A percentile compares a stretch with the other conserved stretches of the same genome.
These are phyloP conservation scores for Dioscorea dumetorum DNA, from an alignment of 106 monocot genomes.

Conservation along the genomic window DNA sequence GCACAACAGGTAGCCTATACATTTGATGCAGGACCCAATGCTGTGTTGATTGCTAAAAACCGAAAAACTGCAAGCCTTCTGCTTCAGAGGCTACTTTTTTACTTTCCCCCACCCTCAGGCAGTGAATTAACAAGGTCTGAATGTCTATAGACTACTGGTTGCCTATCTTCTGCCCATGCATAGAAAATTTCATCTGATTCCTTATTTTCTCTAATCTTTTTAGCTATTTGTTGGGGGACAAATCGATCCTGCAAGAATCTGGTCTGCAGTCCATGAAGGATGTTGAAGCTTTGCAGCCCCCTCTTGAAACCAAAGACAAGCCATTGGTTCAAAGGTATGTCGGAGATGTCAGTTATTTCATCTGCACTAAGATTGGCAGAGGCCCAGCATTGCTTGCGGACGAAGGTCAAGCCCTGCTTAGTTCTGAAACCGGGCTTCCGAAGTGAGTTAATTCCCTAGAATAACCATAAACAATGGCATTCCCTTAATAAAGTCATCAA, in stretches of 20 bases:
- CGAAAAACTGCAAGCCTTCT: constrained; percentile 46
- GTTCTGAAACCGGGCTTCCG: constrained; percentile 65
- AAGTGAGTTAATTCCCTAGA: constrained; percentile 28
- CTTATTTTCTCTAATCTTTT: constrained; percentile 5
- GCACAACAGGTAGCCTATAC: constrained; percentile 74
- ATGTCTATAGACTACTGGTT: background rate
- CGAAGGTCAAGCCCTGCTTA: constrained; percentile 54
- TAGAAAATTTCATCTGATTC: background rate
- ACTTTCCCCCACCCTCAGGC: constrained; percentile 72
- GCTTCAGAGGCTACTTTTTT: constrained; percentile 72
- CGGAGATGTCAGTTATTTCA: constrained; percentile 88
- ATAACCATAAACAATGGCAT: too few species aligned
- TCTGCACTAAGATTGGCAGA: constrained; percentile 79
- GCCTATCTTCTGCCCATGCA: background rate
- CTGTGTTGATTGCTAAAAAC: constrained; percentile 73
- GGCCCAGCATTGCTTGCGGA: constrained; percentile 57
- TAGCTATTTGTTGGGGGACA: constrained; percentile 86
- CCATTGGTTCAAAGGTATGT: constrained; percentile 31
- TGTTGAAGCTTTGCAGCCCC: constrained; percentile 50
- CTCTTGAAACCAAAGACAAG: constrained; percentile 55
- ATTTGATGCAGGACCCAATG: constrained; percentile 96
- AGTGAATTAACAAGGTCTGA: constrained; percentile 46
- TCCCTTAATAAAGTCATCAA: too few species aligned
- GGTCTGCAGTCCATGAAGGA: constrained; percentile 54
- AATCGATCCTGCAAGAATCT: constrained; percentile 72